Evolutionary conservation across 441 rosid genomes (phyloP).

Genomic region (Euphorbia schlechtendalii): DNA sequence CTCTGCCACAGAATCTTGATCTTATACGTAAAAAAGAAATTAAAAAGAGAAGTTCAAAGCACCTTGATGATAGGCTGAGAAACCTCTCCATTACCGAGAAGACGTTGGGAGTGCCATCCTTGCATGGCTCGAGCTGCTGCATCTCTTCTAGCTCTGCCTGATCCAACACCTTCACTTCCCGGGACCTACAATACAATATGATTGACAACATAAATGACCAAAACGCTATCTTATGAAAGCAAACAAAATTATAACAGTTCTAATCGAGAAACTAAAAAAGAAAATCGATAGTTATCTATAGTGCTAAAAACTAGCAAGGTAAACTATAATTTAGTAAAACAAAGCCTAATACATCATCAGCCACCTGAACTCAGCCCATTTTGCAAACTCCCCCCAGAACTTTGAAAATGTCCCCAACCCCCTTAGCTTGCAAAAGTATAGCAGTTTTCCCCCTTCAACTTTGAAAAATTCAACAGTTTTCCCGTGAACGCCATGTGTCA

Average conservation of each 20-base stretch:
- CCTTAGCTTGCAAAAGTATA: no score
- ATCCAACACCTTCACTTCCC: conserved; percentile 39
- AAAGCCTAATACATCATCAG: no score
- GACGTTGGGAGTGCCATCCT: conserved; percentile 68
- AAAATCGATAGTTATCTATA: not conserved
- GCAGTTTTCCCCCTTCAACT: no score
- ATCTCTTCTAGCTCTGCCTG: conserved; percentile 64
- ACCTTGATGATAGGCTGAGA: conserved; percentile 44
- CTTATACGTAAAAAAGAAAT: not conserved
- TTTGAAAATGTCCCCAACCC: no score
- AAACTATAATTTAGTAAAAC: no score
- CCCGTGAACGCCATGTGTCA: no score
- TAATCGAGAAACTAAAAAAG: not conserved
- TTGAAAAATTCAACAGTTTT: no score
- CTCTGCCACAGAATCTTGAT: not conserved
- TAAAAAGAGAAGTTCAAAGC: conserved; percentile 13
- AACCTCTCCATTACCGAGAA: conserved; percentile 58
- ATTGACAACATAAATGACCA: conserved; percentile 5
- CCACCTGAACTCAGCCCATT: no score
- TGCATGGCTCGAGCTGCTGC: conserved; percentile 79
- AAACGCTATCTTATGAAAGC: not conserved
- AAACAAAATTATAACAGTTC: not conserved
- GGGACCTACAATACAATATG: conserved; percentile 31
- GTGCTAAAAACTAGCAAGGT: not conserved
- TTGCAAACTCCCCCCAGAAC: no score